Conservation (phyloP, 352 stramenopile species). For the Globisporangium spiculum region DNA sequence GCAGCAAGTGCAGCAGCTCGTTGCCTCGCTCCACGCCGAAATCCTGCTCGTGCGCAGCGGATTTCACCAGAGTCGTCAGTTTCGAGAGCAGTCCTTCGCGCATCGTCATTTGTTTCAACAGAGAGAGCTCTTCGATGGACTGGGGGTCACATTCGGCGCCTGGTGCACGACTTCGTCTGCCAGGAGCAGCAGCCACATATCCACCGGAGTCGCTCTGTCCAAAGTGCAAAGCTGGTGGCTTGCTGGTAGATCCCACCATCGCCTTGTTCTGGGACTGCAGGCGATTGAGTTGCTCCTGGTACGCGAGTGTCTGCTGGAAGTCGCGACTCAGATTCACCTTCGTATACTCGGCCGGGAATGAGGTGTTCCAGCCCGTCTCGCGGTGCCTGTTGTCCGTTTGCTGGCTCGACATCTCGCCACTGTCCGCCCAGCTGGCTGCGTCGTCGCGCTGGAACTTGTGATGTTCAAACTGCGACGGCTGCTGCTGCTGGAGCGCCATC, state of each 20-base stretch:
- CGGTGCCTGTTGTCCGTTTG: constrained; percentile 42
- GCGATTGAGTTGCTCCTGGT: constrained; percentile 41
- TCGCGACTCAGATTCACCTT: constrained; percentile 27
- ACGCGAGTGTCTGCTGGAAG: constrained; percentile 61
- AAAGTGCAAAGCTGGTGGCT: neutral
- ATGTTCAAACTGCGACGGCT: constrained; percentile 14
- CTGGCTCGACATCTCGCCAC: constrained; percentile 9
- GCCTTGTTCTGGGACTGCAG: constrained; percentile 23
- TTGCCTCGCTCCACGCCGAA: constrained; percentile 46
- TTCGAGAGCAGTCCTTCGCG: constrained; percentile 57
- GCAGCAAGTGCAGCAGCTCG: constrained; percentile 59
- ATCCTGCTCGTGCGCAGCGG: constrained; percentile 20
- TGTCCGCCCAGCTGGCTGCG: constrained; percentile 7
- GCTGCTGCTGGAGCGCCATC: constrained; percentile 26
- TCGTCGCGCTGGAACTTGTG: constrained; percentile 12
- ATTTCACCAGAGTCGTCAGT: constrained; percentile 37
- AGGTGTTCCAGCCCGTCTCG: constrained; percentile 72
- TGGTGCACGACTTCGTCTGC: neutral
- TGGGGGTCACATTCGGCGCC: neutral
- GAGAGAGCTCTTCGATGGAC: constrained; percentile 31
- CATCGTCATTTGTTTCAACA: constrained; percentile 59
- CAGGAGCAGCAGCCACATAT: neutral
- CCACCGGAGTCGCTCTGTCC: neutral
- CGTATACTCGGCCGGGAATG: constrained; percentile 65
- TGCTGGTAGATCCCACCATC: neutral